Evolutionary conservation across 768 basidiomycete species (phyloP).

Genomic region (Leccinum disarticulatum): DNA sequence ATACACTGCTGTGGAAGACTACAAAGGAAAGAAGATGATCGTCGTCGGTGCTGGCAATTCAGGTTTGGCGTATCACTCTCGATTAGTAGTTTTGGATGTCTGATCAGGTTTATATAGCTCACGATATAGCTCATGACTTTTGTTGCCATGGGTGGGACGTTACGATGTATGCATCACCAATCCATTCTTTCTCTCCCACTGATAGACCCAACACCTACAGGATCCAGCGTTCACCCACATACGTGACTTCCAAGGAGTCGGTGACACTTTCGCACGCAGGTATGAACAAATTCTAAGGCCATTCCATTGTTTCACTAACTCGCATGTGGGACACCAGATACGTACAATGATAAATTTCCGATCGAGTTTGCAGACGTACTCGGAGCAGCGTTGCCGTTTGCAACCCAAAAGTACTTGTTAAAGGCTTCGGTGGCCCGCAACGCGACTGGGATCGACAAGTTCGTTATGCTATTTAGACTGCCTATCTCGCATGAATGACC

Average conservation of each 20-base stretch:
- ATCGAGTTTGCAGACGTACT: conserved; percentile 28
- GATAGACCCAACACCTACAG: conserved; percentile 6
- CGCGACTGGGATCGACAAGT: conserved; percentile 27
- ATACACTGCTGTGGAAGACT: conserved; percentile 45
- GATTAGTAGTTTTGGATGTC: conserved; percentile 1
- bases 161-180: conserved; percentile 20
- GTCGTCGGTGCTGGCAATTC: conserved; percentile 66
- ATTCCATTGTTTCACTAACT: not conserved
- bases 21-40: conserved; percentile 60
- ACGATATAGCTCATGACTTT: conserved; percentile 41
- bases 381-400: conserved; percentile 21
- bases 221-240: conserved; percentile 32
- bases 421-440: not conserved
- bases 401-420: conserved; percentile 17
- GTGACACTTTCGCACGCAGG: conserved; percentile 13
- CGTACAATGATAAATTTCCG: conserved; percentile 28
- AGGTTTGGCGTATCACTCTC: conserved; percentile 31
- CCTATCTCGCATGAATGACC: not conserved
- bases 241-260: conserved; percentile 22
- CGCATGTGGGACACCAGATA: conserved; percentile 12
- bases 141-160: conserved; percentile 30
- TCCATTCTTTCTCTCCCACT: conserved; percentile 31
- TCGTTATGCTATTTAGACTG: not conserved
- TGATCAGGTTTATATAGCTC: conserved; percentile 21
- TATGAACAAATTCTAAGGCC: not conserved